Evolutionary conservation across 495 filamentous ascomycete species (phyloP).

Genomic region (Penicillium simplicissimum): DNA sequence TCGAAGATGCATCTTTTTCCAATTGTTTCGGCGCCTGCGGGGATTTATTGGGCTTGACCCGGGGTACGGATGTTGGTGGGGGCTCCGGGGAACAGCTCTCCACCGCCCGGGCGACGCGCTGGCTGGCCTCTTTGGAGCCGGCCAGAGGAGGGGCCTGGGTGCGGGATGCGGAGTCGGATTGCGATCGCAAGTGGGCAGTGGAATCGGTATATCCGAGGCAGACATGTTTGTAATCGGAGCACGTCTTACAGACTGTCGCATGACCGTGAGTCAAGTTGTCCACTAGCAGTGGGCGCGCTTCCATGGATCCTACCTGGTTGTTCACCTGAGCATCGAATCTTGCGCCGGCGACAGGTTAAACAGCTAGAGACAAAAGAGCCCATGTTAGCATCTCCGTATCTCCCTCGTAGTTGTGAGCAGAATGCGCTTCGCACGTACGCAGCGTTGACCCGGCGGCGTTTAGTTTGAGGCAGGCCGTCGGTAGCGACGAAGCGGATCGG

Average conservation of each 20-base stretch:
- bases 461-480: conserved; percentile 78
- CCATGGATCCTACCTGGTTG: conserved; percentile 52
- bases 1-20: conserved; percentile 26
- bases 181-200: conserved; percentile 57
- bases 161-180: conserved; percentile 38
- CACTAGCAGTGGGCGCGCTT: neutral
- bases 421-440: conserved; percentile 56
- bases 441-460: conserved; percentile 77
- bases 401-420: neutral
- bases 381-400: conserved; percentile 25
- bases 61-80: conserved; percentile 11
- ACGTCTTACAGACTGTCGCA: conserved; percentile 64
- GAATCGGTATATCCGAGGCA: conserved; percentile 73
- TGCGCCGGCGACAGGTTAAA: conserved; percentile 77
- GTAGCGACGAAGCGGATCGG: conserved; percentile 79
- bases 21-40: conserved; percentile 18
- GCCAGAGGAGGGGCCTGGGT: conserved; percentile 25
- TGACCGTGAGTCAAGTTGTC: conserved; percentile 9
- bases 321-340: conserved; percentile 81
- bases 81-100: conserved; percentile 38
- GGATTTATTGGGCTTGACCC: conserved; percentile 18
- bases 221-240: conserved; percentile 69
- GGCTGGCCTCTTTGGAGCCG: conserved; percentile 22
- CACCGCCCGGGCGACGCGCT: conserved; percentile 20
- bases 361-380: conserved; percentile 50